Conservation (phyloP, 2,329 filamentous ascomycete species). For the Fusarium pilosicola region DNA sequence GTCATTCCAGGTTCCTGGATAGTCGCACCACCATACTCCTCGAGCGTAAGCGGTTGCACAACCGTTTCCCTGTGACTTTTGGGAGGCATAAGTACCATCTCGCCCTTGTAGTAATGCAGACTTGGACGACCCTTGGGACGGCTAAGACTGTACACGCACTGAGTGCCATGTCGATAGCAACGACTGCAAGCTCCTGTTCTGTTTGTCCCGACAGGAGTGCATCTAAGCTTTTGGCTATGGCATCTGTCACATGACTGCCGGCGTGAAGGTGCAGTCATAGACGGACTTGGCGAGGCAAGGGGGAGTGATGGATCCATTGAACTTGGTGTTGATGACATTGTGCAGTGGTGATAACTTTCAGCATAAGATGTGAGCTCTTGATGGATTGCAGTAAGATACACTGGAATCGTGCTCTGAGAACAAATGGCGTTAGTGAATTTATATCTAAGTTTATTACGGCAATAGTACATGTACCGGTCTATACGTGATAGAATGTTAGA, state of each 20-base stretch:
- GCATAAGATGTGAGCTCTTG: no score
- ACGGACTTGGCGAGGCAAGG: fast-evolving
- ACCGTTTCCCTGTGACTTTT: neutral
- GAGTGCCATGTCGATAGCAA: neutral
- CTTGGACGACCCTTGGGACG: neutral
- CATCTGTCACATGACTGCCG: neutral
- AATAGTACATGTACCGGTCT: fast-evolving
- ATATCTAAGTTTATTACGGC: fast-evolving
- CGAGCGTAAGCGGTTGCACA: no score
- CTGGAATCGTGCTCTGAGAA: fast-evolving
- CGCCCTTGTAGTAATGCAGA: no score
- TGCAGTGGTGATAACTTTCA: neutral
- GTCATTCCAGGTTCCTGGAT: neutral
- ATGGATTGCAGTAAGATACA: no score
- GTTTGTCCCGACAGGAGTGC: neutral
- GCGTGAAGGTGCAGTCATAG: fast-evolving
- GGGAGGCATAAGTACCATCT: no score
- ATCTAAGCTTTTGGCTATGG: neutral
- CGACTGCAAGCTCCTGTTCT: neutral
- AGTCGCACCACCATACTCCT: neutral
- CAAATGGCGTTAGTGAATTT: neutral
- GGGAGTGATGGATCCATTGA: fast-evolving
- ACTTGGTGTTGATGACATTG: neutral
- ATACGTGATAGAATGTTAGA: neutral
- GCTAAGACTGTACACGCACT: neutral